Conservation (phyloP, 2,329 filamentous ascomycete species). For the Trichoderma oligosporum region DNA sequence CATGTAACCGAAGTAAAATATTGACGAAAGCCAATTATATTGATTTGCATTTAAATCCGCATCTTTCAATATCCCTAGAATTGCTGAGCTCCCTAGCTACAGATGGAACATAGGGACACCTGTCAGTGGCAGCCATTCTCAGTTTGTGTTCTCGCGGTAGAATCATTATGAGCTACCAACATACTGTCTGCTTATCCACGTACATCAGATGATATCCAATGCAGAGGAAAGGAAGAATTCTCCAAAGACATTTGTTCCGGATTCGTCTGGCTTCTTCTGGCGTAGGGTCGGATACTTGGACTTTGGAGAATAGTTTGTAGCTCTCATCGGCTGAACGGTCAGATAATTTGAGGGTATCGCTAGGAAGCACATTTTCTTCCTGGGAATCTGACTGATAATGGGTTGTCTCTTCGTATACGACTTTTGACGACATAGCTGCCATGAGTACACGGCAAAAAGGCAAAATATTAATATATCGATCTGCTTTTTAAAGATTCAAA, state of each 20-base stretch:
- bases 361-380: not conserved
- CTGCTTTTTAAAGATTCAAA: not conserved
- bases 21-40: constrained; percentile 32
- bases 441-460: not conserved
- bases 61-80: constrained; percentile 21
- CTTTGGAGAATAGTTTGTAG: constrained; percentile 39
- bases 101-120: not conserved
- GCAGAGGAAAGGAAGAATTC: constrained; percentile 38
- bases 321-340: constrained; percentile 40
- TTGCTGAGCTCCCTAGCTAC: constrained; percentile 21
- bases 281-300: constrained; percentile 37
- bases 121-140: not conserved
- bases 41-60: constrained; percentile 19
- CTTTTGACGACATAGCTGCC: not conserved
- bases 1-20: constrained; percentile 52
- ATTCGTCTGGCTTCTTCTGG: constrained; percentile 31
- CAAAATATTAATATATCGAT: not conserved
- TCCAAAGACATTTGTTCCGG: constrained; percentile 35
- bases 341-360: constrained; percentile 30
- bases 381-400: not conserved
- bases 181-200: constrained; percentile 38
- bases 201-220: constrained; percentile 41
- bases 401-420: constrained; percentile 5
- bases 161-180: not conserved
- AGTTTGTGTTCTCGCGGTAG: too few relatives aligned